These are phyloP conservation scores for Panicum hallii DNA, from an alignment of 202 grass and related monocot species.

Conservation along the genomic window DNA sequence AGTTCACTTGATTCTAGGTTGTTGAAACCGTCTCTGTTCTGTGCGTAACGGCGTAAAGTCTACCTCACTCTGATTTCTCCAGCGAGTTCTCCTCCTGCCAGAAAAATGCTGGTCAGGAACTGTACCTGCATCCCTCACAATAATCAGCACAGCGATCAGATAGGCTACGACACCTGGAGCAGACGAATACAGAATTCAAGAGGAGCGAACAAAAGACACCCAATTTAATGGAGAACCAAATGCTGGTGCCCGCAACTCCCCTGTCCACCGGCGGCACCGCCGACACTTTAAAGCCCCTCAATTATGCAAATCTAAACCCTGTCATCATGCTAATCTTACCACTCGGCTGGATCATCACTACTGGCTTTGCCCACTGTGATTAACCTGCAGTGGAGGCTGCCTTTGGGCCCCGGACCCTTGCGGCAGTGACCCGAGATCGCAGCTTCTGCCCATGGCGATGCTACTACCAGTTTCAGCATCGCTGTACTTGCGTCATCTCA, in stretches of 20 bases:
- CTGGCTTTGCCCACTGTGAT: not conserved
- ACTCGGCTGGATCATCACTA: not conserved
- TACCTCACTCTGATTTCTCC: not conserved
- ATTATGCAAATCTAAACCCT: not conserved
- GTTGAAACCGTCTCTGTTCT: not conserved
- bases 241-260: slow-evolving; percentile 33
- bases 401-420: slow-evolving; percentile 10
- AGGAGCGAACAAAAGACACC: not conserved
- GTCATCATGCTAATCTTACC: not conserved
- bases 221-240: slow-evolving; percentile 34
- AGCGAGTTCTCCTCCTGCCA: not conserved
- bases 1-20: not conserved
- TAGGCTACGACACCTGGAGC: not conserved
- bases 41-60: not conserved
- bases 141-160: not conserved
- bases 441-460: not conserved
- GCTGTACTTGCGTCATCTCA: slow-evolving; percentile 30
- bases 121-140: not conserved
- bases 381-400: not conserved
- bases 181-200: slow-evolving; percentile 9
- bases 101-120: not conserved
- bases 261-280: slow-evolving; percentile 49
- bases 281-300: slow-evolving; percentile 52
- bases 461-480: not conserved
- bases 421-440: not conserved